Evolutionary conservation across 1,284 basidiomycete species (phyloP).

Genomic region (Wolfiporia cocos): DNA sequence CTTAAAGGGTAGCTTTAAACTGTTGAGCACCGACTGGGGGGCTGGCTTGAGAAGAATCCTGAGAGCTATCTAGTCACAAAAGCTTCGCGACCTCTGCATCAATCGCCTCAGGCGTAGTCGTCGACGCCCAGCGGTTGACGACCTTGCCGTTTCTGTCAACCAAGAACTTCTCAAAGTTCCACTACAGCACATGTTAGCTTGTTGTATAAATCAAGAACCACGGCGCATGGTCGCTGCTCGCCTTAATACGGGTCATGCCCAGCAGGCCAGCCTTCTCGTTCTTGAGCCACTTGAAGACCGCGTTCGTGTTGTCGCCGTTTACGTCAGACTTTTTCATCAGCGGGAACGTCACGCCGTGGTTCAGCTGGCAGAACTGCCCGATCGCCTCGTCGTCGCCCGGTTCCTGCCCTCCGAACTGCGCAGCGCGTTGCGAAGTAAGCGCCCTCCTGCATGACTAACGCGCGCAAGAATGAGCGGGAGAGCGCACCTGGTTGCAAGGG

Average conservation of each 20-base stretch:
- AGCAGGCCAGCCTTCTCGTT: slow-evolving; percentile 67
- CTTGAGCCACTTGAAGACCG: slow-evolving; percentile 87
- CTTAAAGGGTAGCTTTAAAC: too few species aligned
- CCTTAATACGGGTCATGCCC: slow-evolving; percentile 76
- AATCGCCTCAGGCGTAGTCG: slow-evolving; percentile 67
- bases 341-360: slow-evolving; percentile 82
- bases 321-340: slow-evolving; percentile 90
- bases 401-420: slow-evolving; percentile 72
- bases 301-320: slow-evolving; percentile 76
- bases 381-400: slow-evolving; percentile 68
- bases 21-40: too few species aligned
- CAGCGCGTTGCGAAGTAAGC: too few species aligned
- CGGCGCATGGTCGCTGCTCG: too few species aligned
- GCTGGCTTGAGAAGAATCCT: too few species aligned
- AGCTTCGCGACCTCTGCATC: slow-evolving; percentile 63
- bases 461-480: too few species aligned
- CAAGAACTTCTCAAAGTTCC: slow-evolving; percentile 80
- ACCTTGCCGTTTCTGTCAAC: slow-evolving; percentile 70
- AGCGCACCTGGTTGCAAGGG: slow-evolving; percentile 83
- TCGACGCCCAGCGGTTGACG: slow-evolving; percentile 74
- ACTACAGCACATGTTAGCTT: too few species aligned
- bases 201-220: too few species aligned
- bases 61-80: slow-evolving; percentile 22
- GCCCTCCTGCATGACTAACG: too few species aligned
- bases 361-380: slow-evolving; percentile 60